Base-by-base conservation (phyloP, 495 filamentous ascomycete genomes). In the Penicillium desertorum region DNA sequence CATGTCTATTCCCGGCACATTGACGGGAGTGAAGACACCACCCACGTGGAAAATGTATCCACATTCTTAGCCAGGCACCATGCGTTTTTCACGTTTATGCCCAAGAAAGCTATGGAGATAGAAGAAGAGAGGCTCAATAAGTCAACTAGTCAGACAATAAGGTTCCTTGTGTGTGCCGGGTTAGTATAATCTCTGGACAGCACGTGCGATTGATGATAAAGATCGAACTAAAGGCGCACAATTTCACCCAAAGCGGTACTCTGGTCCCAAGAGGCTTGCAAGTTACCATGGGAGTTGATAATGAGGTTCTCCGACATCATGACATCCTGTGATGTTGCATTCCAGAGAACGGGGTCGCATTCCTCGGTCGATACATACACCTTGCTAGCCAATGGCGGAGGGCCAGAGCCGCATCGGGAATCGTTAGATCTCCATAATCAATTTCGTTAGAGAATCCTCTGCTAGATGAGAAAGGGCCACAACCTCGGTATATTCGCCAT, bases 261-360 rank as follows among this genome's bases (percentile, higher is more conserved):
- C 5, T 32, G 43, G 17, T 22, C 30, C 39, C 30, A n/a, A 47
- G 2, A 17, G 19, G 23, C 20, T 37, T 36, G 36, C 23, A 17
- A 46, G n/a, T n/a, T 32, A 8, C 22, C 44, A 34, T n/a, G 3
- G 45, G 27, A 22, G 16, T 45, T 25, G 45, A 43, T 27, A 9
- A 3, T 9, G 5, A 22, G 16, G 11, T 36, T 17, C 8, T 29
- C 41, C 25, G 23, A 58, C 52, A 48, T 56, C 52, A 45, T 36
- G 34, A 42, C 27, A 45, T 27, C 19, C 10, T 41, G 16, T 29
- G 30, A 52, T 23, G 57, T 63, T 53, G 29, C 61, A 63, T 63
- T 63, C 53, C 57, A 45, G 42, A 44, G 16, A 36, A 48, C 45
- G n/a, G 32, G 50, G 58, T 64, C 61, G 45, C 58, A 64, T 64